Conservation (phyloP, 495 filamentous ascomycete species). For the Aspergillus carlsbadensis region DNA sequence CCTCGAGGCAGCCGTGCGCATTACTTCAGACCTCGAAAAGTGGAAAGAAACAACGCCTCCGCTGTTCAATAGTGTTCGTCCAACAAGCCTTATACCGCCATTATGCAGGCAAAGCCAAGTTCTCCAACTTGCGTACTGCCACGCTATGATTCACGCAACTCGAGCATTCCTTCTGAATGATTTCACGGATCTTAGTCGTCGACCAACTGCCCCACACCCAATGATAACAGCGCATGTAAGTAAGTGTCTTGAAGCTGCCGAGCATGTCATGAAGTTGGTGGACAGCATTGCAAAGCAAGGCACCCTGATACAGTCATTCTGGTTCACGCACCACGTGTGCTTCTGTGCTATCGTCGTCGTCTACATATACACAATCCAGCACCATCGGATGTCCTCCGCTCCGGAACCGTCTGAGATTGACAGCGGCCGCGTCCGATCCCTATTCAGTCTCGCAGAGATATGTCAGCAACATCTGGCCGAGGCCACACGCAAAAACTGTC, state of each 20-base stretch:
- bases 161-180: conserved; percentile 56
- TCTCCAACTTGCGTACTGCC: conserved; percentile 51
- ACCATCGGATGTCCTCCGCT: conserved; percentile 33
- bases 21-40: conserved; percentile 34
- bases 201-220: conserved; percentile 31
- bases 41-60: conserved; percentile 45
- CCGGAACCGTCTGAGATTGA: conserved; percentile 25
- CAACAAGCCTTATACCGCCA: conserved; percentile 48
- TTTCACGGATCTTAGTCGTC: conserved; percentile 44
- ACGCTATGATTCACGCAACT: conserved; percentile 55
- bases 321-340: conserved; percentile 56
- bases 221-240: conserved; percentile 35
- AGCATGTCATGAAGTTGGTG: conserved; percentile 38
- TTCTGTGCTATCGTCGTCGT: conserved; percentile 56
- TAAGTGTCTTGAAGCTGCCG: conserved; percentile 46
- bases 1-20: conserved; percentile 37
- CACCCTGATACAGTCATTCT: conserved; percentile 40
- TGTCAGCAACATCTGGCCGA: conserved; percentile 50
- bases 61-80: conserved; percentile 44
- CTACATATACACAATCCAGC: conserved; percentile 56
- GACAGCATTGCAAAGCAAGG: conserved; percentile 40
- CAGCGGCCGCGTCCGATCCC: conserved; percentile 26
- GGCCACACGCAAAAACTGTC: conserved; percentile 49
- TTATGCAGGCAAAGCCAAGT: conserved; percentile 54
- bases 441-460: conserved; percentile 42